Evolutionary conservation across 176 grass and related monocot species (phyloP).

Genomic region (Cocos nucifera): DNA sequence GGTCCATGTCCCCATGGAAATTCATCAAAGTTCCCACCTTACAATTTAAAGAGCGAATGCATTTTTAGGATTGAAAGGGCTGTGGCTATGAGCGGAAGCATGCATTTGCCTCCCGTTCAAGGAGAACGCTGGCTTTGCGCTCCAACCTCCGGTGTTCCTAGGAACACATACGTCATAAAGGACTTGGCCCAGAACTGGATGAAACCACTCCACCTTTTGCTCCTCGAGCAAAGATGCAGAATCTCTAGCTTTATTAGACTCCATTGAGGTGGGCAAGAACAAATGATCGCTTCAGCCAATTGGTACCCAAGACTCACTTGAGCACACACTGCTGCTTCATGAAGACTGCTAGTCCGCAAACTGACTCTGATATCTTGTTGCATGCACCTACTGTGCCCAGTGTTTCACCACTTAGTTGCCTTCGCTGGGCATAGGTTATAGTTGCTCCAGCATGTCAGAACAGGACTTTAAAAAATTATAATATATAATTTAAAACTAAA

Average conservation of each 20-base stretch:
- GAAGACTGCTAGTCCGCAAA: conserved; percentile 39
- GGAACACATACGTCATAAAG: no score
- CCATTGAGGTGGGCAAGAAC: conserved; percentile 51
- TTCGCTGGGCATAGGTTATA: conserved; percentile 27
- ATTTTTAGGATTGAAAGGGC: conserved; percentile 77
- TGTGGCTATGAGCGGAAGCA: conserved; percentile 28
- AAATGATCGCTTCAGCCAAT: conserved; percentile 59
- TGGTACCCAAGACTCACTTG: conserved; percentile 56
- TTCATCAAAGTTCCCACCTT: background rate
- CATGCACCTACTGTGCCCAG: conserved; percentile 21
- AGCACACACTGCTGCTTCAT: conserved; percentile 48
- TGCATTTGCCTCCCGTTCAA: conserved; percentile 44
- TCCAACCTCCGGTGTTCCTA: conserved; percentile 84
- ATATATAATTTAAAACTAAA: no score
- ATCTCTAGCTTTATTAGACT: conserved; percentile 42
- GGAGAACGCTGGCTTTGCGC: conserved; percentile 62
- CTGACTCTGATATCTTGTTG: conserved; percentile 53
- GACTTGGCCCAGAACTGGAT: conserved; percentile 30
- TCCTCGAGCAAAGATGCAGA: conserved; percentile 20
- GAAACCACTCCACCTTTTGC: no score
- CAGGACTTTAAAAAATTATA: no score
- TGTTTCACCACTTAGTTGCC: conserved; percentile 31
- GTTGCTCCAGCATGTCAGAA: no score
- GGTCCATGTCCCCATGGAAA: no score
- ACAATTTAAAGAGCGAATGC: conserved; percentile 67